Base-by-base conservation (phyloP, 768 basidiomycete genomes). In the Udeniomyces megalosporus region DNA sequence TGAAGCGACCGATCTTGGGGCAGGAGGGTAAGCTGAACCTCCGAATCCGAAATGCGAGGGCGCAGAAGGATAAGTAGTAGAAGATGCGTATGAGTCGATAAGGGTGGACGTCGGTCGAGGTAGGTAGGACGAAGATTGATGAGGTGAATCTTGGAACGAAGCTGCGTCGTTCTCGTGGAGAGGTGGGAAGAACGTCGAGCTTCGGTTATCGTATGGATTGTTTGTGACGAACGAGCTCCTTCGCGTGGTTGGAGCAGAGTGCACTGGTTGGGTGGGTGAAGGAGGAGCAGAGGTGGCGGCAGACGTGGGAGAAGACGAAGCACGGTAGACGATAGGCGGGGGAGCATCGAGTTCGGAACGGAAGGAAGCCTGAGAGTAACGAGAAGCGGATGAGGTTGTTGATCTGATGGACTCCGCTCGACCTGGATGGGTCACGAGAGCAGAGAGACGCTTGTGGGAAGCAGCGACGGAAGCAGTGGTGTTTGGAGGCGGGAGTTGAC, bases 41-140 rank as follows among this genome's bases (percentile, higher is more conserved):
- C 38, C 38, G 38, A 42, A 42, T 8, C 38, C 38, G 10, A 8
- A 17, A 42, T 55, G 53, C 17, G 56, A 3, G 1, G 62, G 62
- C 11, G 62, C 56, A 20, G 62, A 63, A 1, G 62, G 62, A 50
- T 63, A 63, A 1, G 35, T 28, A 8, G 47, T 47, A 5, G 55
- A 44, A 4, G 35, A 47, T 20, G 48, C 62, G 49, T 31, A 63
- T 20, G 62, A 51, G 29, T 58, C 32, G 47, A 63, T 51, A 22
- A 63, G 62, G 3, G 10, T 46, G 28, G 62, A 63, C 38, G 62
- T 63, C 26, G 62, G 62, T 12, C 62, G 48, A 14, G 62, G 62
- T n/a, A 63, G 62, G 49, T 57, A 63, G 2, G 31, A 10, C 5
- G 50, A 52, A 31, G 24, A 15, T 8, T 17, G 10, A 17, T 12